Conservation (phyloP, 2,329 filamentous ascomycete genomes). For the Bipolaris oryzae region DNA sequence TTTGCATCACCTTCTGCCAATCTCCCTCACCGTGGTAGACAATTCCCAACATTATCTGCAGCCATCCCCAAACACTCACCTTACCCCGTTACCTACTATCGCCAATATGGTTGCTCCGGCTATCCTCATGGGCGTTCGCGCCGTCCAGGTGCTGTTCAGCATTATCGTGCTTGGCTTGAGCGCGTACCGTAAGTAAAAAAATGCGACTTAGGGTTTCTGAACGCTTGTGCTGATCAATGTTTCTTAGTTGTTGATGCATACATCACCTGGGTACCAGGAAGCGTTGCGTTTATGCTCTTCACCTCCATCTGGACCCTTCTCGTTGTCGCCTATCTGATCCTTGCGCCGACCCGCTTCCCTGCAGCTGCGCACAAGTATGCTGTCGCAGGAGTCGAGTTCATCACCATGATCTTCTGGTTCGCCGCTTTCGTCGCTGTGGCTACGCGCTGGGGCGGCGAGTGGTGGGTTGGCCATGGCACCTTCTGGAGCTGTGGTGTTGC, state of each 20-base stretch:
- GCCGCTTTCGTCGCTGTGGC: slow-evolving; percentile 81
- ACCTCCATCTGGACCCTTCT: slow-evolving; percentile 75
- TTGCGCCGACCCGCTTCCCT: slow-evolving; percentile 68
- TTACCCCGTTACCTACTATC: no score
- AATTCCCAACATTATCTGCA: not conserved
- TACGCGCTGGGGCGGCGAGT: slow-evolving; percentile 63
- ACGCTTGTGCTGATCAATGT: slow-evolving; percentile 3
- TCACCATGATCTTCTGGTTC: slow-evolving; percentile 92
- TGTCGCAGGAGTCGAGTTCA: slow-evolving; percentile 70
- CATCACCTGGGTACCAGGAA: slow-evolving; percentile 58
- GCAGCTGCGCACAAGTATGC: slow-evolving; percentile 68
- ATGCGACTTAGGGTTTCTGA: not conserved
- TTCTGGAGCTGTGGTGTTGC: slow-evolving; percentile 67
- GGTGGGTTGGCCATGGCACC: slow-evolving; percentile 53
- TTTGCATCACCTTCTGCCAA: not conserved
- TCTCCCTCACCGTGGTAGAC: not conserved
- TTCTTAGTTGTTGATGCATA: slow-evolving; percentile 56
- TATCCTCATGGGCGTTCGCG: slow-evolving; percentile 67
- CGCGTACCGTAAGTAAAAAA: slow-evolving; percentile 68
- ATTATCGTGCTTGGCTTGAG: slow-evolving; percentile 78
- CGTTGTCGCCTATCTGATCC: slow-evolving; percentile 70
- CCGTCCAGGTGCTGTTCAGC: slow-evolving; percentile 70
- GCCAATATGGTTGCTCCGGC: slow-evolving; percentile 32
- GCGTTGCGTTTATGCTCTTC: slow-evolving; percentile 81
- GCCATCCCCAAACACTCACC: no score